phyloP scores from a whole-genome alignment of 208 protist species.

The Leishmania lainsoni region DNA sequence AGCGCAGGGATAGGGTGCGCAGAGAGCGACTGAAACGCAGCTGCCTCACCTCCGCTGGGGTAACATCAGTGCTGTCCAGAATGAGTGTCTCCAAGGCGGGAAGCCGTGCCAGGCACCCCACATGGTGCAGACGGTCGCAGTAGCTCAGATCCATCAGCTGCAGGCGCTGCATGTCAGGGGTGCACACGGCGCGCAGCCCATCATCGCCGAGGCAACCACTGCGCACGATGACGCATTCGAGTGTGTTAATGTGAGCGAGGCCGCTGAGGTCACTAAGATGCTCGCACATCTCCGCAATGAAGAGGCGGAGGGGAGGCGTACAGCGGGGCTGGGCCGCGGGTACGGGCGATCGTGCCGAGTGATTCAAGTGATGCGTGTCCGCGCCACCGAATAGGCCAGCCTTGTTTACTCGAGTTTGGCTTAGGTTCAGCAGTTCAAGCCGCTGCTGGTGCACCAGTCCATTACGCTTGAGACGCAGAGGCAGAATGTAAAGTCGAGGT shows the following conservation, averaged over 20 bases:
- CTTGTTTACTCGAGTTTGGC: slow-evolving; percentile 45
- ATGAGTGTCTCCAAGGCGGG: slow-evolving; percentile 48
- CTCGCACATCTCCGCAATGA: slow-evolving; percentile 63
- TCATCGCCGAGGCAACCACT: slow-evolving; percentile 50
- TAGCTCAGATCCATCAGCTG: slow-evolving; percentile 65
- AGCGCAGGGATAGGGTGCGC: slow-evolving; percentile 49
- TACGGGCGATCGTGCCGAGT: background rate
- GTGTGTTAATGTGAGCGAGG: slow-evolving; percentile 32
- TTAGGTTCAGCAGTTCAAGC: slow-evolving; percentile 57
- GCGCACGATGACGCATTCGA: slow-evolving; percentile 60
- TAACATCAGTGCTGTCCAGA: slow-evolving; percentile 62
- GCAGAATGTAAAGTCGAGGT: slow-evolving; percentile 66
- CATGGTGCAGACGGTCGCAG: slow-evolving; percentile 52
- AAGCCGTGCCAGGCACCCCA: slow-evolving; percentile 36
- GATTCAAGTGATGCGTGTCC: background rate
- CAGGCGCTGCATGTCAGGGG: slow-evolving; percentile 27
- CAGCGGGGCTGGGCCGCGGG: background rate
- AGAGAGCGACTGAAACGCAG: slow-evolving; percentile 36
- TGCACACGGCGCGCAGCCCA: slow-evolving; percentile 28
- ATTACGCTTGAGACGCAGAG: slow-evolving; percentile 38
- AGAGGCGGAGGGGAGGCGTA: slow-evolving; percentile 43
- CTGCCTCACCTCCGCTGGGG: slow-evolving; percentile 33
- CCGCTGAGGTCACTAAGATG: slow-evolving; percentile 42
- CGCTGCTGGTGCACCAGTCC: slow-evolving; percentile 30
- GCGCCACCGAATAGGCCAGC: slow-evolving; percentile 29